Conservation (phyloP, 768 basidiomycete genomes). For the Panellus pusillus region DNA sequence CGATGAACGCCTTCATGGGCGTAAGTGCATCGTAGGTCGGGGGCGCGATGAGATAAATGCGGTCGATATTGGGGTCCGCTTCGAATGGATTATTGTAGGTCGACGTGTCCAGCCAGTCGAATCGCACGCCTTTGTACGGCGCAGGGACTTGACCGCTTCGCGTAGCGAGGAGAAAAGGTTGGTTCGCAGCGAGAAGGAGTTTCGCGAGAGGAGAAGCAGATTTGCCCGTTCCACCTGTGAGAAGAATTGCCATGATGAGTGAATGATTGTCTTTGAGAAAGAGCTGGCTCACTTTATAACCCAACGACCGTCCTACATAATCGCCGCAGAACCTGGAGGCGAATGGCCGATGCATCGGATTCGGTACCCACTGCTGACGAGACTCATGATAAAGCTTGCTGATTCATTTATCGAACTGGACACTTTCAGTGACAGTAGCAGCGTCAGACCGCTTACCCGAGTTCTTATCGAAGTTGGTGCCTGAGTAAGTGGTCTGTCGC, state of each 20-base stretch:
- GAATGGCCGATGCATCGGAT: too few species aligned
- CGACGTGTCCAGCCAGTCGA: slow-evolving; percentile 37
- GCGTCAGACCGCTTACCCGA: too few species aligned
- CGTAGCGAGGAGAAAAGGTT: slow-evolving; percentile 30
- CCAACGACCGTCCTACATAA: too few species aligned
- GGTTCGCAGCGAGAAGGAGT: slow-evolving; percentile 26
- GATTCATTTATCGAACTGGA: too few species aligned
- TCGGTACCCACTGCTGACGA: too few species aligned
- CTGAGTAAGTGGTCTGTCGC: too few species aligned
- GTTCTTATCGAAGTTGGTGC: too few species aligned
- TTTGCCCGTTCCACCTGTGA: slow-evolving; percentile 39
- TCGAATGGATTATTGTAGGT: slow-evolving; percentile 35
- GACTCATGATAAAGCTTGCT: too few species aligned
- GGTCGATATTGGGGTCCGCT: slow-evolving; percentile 25
- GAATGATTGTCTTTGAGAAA: too few species aligned
- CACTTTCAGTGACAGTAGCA: too few species aligned
- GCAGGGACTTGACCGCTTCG: slow-evolving; percentile 28
- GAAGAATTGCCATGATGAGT: slow-evolving; percentile 32
- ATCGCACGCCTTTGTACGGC: slow-evolving; percentile 30
- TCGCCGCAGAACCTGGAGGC: too few species aligned
- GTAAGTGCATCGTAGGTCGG: slow-evolving; percentile 18
- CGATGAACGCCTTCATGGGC: slow-evolving; percentile 30
- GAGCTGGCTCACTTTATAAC: too few species aligned
- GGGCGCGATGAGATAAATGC: slow-evolving; percentile 34
- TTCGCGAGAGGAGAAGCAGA: slow-evolving; percentile 29